Evolutionary conservation across 805 yeast species (phyloP).

Genomic region (Ogataea sp.): DNA sequence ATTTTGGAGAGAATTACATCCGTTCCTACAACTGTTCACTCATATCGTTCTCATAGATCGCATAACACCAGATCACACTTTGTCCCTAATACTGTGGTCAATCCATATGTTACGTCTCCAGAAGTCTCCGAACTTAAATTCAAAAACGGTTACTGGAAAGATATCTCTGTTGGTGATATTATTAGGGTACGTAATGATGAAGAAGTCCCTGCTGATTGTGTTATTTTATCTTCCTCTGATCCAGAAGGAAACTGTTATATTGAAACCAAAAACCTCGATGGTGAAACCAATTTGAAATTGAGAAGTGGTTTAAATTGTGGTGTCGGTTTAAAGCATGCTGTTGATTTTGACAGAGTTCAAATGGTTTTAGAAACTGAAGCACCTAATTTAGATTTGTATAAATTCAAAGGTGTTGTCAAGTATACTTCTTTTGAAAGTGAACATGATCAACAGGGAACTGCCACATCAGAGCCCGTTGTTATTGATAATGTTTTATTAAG

Average conservation of each 20-base stretch:
- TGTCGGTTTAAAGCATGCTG: slow-evolving; percentile 33
- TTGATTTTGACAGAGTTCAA: slow-evolving; percentile 40
- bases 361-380: slow-evolving; percentile 79
- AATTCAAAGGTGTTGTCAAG: slow-evolving; percentile 65
- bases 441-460: slow-evolving; percentile 27
- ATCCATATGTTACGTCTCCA: slow-evolving; percentile 22
- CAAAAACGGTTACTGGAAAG: slow-evolving; percentile 56
- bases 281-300: slow-evolving; percentile 71
- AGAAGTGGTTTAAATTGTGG: slow-evolving; percentile 66
- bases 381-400: slow-evolving; percentile 71
- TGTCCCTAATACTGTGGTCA: slow-evolving; percentile 23
- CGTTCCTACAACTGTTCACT: slow-evolving; percentile 2
- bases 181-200: slow-evolving; percentile 62
- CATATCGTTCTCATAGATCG: slow-evolving; percentile 1
- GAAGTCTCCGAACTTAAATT: slow-evolving; percentile 26
- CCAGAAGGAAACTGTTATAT: slow-evolving; percentile 61
- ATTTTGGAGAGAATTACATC: background rate
- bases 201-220: slow-evolving; percentile 71
- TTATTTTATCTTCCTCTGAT: slow-evolving; percentile 61
- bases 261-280: slow-evolving; percentile 78
- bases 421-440: slow-evolving; percentile 25
- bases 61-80: slow-evolving; percentile 13
- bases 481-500: slow-evolving; percentile 63
- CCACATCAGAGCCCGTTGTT: slow-evolving; percentile 53
- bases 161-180: slow-evolving; percentile 67